Base-by-base conservation (phyloP, 2,329 filamentous ascomycete genomes). In the Xylariaceae sp. region DNA sequence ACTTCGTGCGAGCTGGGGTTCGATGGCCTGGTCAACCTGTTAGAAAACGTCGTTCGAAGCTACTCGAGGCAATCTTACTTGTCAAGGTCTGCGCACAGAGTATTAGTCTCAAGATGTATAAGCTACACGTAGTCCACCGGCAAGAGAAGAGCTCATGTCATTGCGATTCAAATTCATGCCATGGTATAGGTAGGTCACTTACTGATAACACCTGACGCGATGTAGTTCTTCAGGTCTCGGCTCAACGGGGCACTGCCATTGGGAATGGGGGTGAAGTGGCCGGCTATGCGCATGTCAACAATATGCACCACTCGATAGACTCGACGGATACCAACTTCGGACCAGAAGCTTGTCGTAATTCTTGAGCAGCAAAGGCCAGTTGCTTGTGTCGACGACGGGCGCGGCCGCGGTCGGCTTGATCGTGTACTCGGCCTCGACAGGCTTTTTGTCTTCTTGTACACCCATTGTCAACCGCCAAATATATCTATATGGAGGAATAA, bases 1-100 rank as follows among this genome's bases (percentile, higher is more conserved):
- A 99, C 94, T 80, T 99, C 94, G 81, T 99, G 94, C 68, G 88
- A 94, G 63, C 92, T 96, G 51, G 92, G 92, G 79, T 99, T 99
- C 49, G 92, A 95, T 54, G 92, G 94, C 79, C 95, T 95, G 78
- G 95, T 89, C 65, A 96, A 86, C 32, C 9, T 22, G 42, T 58
- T 54, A 58, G 54, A 54, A 37, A 10, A 9, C 19, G 22, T 34
- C 13, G 30, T 39, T 46, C 30, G 29, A 19, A 26, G 39, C 22
- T 9, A 19, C 37, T 3, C 30, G 13, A 19, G 32, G n/a, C 29
- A 12, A 45, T 44, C 54, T 46, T 56, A 58, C 56, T 58, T 58
- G 30, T 58, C 56, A 16, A 58, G 54, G 32, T 58, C 56, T 58
- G 42, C 37, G 47, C 37, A 41, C 19, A 32, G 37, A 13, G 52